Conservation (phyloP, 2,329 filamentous ascomycete species). For the Diplodia corticola region DNA sequence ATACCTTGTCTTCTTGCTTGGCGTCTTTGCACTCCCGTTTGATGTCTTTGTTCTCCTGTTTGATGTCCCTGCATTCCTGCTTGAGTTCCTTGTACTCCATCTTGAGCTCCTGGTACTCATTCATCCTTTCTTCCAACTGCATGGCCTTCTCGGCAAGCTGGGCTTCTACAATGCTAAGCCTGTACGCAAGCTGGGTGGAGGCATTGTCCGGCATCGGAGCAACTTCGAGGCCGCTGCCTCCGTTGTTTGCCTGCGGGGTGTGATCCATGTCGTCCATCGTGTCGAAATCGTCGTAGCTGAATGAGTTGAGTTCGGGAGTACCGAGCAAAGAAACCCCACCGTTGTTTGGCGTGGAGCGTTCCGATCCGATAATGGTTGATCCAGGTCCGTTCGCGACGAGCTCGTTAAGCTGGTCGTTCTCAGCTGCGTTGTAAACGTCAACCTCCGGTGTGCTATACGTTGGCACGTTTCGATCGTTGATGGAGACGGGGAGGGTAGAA, state of each 20-base stretch:
- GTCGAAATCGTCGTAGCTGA: background rate
- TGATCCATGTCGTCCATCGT: background rate
- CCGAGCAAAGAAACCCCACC: background rate
- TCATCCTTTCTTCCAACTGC: background rate
- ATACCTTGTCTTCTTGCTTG: background rate
- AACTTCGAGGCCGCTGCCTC: background rate
- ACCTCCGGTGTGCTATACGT: background rate
- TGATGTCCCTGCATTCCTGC: background rate
- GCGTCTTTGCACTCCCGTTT: background rate
- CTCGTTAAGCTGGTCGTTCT: background rate
- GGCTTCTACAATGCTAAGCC: background rate
- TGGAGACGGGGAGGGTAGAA: background rate
- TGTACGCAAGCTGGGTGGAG: background rate
- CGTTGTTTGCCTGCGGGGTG: background rate
- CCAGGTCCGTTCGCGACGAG: background rate
- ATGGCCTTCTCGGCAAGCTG: background rate
- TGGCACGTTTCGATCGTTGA: background rate
- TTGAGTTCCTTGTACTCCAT: background rate
- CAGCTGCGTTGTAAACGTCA: background rate
- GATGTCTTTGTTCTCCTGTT: background rate
- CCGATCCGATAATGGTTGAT: background rate
- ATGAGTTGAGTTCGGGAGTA: background rate
- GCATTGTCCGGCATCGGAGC: background rate
- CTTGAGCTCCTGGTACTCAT: background rate
- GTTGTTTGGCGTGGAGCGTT: background rate